phyloP scores from a whole-genome alignment of 2,329 filamentous ascomycete genomes.

The Nemania sp. region DNA sequence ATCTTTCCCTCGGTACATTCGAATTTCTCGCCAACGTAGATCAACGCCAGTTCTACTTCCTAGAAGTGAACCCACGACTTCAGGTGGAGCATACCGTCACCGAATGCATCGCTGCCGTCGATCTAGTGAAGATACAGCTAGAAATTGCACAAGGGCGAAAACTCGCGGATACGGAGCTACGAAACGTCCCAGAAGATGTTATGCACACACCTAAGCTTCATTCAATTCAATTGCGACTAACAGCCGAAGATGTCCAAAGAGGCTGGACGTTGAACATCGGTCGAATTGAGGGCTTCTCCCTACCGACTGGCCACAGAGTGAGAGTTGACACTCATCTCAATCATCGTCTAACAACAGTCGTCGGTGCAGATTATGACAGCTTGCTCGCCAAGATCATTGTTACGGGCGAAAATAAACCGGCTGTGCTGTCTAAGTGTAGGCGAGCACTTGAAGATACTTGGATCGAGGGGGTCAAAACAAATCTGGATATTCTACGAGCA shows the following conservation, averaged over 20 bases:
- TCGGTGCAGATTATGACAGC: constrained; percentile 22
- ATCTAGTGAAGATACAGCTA: constrained; percentile 22
- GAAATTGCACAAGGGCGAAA: constrained; percentile 19
- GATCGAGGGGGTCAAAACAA: constrained; percentile 20
- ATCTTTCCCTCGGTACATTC: constrained; percentile 42
- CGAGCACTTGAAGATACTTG: constrained; percentile 23
- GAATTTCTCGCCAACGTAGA: constrained; percentile 67
- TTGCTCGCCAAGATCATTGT: constrained; percentile 23
- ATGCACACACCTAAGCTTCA: constrained; percentile 6
- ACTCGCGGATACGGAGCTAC: constrained; percentile 9
- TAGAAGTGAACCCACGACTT: constrained; percentile 61
- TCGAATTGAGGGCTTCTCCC: constrained; percentile 12
- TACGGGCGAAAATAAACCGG: constrained; percentile 3
- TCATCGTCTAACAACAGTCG: background rate
- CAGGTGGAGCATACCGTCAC: constrained; percentile 82
- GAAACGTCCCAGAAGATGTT: constrained; percentile 3
- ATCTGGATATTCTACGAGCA: constrained; percentile 21
- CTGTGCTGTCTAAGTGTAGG: constrained; percentile 14
- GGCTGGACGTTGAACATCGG: constrained; percentile 25
- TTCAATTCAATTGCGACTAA: constrained; percentile 21
- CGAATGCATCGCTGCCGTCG: constrained; percentile 46
- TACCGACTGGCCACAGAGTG: constrained; percentile 19
- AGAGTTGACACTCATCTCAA: constrained; percentile 22
- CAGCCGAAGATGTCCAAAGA: constrained; percentile 20
- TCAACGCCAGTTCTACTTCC: constrained; percentile 61